phyloP scores from a whole-genome alignment of 2,329 filamentous ascomycete genomes.

The Monosporascus sp. region DNA sequence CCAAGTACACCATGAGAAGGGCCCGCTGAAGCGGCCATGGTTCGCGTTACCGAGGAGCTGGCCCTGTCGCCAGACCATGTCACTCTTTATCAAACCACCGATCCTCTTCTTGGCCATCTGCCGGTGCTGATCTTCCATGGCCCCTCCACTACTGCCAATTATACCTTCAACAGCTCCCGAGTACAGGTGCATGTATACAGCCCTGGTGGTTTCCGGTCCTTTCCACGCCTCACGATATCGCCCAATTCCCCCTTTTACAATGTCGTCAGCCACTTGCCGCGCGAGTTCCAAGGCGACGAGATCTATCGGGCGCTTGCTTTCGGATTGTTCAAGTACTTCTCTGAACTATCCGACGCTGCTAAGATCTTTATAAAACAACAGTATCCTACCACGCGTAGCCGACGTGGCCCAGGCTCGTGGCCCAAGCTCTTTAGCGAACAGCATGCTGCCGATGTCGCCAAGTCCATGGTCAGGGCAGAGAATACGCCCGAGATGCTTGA shows the following conservation, averaged over 20 bases:
- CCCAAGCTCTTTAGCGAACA: conserved; percentile 78
- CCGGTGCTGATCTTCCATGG: conserved; percentile 90
- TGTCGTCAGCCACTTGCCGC: conserved; percentile 82
- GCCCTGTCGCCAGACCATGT: conserved; percentile 76
- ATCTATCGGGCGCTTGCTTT: conserved; percentile 87
- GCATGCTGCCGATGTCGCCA: conserved; percentile 87
- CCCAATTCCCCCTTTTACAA: conserved; percentile 88
- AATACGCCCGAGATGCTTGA: conserved; percentile 67
- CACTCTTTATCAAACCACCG: conserved; percentile 82
- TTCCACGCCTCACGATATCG: conserved; percentile 85
- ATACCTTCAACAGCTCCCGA: conserved; percentile 80
- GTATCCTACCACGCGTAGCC: conserved; percentile 48
- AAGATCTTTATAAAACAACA: conserved; percentile 63
- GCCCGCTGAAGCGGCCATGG: conserved; percentile 59
- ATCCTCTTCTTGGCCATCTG: conserved; percentile 74
- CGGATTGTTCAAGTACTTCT: conserved; percentile 89
- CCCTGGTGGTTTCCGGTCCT: conserved; percentile 82
- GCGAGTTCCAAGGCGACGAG: conserved; percentile 94
- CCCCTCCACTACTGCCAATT: conserved; percentile 82
- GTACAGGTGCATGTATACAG: conserved; percentile 93
- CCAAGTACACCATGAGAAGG: conserved; percentile 31
- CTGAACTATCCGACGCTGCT: conserved; percentile 72
- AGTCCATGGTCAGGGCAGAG: conserved; percentile 77
- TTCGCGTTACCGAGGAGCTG: conserved; percentile 73
- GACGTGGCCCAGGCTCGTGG: conserved; percentile 54